A percentile compares a stretch with the other conserved stretches of the same genome.
phyloP scores from a whole-genome alignment of 208 protist genomes.

The Lotmaria passim region DNA sequence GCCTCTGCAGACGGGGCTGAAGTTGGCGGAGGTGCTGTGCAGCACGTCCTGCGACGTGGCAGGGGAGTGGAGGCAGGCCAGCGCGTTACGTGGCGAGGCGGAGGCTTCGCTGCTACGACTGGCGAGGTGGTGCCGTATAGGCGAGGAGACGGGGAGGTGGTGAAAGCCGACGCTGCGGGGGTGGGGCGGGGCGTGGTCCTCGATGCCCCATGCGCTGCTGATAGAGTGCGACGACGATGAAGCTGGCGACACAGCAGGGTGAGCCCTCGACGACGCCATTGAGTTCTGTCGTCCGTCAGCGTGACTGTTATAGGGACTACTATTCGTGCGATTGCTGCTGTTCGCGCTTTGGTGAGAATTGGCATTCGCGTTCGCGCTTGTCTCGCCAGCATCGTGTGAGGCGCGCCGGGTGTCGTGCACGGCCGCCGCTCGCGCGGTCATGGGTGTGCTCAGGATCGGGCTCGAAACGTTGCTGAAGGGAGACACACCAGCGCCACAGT shows the following conservation, averaged over 20 bases:
- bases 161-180: neutral
- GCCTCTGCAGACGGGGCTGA: neutral
- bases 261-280: no score
- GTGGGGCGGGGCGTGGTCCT: constrained; percentile 11
- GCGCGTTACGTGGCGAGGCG: neutral
- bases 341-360: neutral
- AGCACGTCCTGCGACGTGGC: neutral
- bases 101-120: constrained; percentile 3
- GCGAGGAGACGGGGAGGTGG: neutral
- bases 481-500: neutral
- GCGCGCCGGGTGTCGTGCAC: constrained; percentile 9
- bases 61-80: neutral
- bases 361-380: neutral
- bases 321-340: no score
- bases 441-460: neutral
- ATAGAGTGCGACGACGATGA: neutral
- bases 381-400: neutral
- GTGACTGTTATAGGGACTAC: no score
- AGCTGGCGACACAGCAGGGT: neutral
- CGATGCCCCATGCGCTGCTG: constrained; percentile 1
- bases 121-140: neutral
- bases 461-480: neutral
- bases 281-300: no score
- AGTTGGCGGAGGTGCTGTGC: neutral
- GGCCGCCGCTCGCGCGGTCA: neutral